Percentiles rank a stretch among this genome's conserved stretches.
Conservation (phyloP, 345 rosid genomes). For the Anacardium occidentale region DNA sequence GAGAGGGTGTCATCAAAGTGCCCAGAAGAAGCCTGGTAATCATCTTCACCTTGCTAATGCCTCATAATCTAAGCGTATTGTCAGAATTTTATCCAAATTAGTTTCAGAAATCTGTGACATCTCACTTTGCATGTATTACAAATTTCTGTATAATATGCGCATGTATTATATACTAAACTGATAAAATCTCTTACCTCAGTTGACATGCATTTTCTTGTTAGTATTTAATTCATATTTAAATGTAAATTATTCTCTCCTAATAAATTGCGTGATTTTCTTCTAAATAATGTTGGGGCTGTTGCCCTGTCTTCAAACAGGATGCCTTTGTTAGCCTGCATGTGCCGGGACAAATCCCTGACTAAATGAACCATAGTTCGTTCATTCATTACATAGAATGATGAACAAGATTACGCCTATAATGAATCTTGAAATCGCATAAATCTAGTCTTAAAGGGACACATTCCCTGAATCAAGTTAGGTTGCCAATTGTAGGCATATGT, state of each 20-base stretch:
- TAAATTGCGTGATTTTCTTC: not conserved
- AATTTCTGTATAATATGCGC: slow-evolving; percentile 14
- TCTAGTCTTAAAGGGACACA: too few relatives aligned
- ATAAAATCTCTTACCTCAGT: not conserved
- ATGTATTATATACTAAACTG: not conserved
- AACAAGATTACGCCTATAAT: too few relatives aligned
- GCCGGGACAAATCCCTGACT: not conserved
- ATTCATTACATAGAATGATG: too few relatives aligned
- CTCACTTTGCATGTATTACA: slow-evolving; percentile 8
- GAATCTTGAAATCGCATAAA: too few relatives aligned
- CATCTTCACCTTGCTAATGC: not conserved
- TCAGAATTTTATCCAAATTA: too few relatives aligned
- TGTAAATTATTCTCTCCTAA: slow-evolving; percentile 15
- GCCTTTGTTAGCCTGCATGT: not conserved
- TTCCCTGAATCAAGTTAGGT: too few relatives aligned
- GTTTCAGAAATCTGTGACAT: too few relatives aligned
- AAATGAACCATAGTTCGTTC: too few relatives aligned
- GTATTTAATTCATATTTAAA: slow-evolving; percentile 2
- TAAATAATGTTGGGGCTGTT: too few relatives aligned
- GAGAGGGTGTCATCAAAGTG: slow-evolving; percentile 65
- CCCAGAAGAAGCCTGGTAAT: slow-evolving; percentile 78
- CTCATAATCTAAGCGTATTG: not conserved
- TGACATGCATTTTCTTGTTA: slow-evolving; percentile 9
- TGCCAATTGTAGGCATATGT: too few relatives aligned
- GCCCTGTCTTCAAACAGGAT: too few relatives aligned